A percentile compares a stretch with the other conserved stretches of the same genome.
These are phyloP conservation scores for Colletotrichum endophyticum DNA, from an alignment of 2,329 filamentous ascomycete genomes.

Conservation along the genomic window DNA sequence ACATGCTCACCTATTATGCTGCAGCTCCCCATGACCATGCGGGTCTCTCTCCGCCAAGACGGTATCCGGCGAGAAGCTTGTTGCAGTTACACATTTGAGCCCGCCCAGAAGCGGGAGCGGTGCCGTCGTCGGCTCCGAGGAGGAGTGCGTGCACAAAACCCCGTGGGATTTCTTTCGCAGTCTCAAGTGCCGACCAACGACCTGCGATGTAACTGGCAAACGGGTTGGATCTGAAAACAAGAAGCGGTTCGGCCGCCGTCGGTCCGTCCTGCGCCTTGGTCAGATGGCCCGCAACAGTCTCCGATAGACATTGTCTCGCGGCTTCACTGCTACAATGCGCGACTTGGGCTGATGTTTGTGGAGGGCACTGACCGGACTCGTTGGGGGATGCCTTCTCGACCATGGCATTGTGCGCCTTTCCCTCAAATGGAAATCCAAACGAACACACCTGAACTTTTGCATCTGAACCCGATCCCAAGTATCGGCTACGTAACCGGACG, in stretches of 20 bases:
- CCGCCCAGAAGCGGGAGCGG: neutral
- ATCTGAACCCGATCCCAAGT: conserved; percentile 11
- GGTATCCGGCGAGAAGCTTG: conserved; percentile 5
- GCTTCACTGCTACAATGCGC: neutral
- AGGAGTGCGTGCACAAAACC: neutral
- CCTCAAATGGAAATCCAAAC: conserved; percentile 2
- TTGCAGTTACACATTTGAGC: neutral
- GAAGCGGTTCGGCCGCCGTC: neutral
- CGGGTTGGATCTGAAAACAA: neutral
- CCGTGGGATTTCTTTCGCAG: neutral
- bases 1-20: neutral
- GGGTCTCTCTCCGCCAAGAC: neutral
- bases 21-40: neutral
- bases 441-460: neutral
- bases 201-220: neutral
- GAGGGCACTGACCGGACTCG: neutral
- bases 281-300: neutral
- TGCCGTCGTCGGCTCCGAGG: neutral
- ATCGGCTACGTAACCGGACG: neutral
- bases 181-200: neutral
- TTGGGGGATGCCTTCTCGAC: neutral
- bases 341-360: neutral
- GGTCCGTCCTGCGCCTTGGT: neutral
- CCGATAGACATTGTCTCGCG: neutral
- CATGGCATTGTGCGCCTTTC: neutral